Evolutionary conservation across 805 yeast species (phyloP).

Genomic region (Kregervanrija delftensis): DNA sequence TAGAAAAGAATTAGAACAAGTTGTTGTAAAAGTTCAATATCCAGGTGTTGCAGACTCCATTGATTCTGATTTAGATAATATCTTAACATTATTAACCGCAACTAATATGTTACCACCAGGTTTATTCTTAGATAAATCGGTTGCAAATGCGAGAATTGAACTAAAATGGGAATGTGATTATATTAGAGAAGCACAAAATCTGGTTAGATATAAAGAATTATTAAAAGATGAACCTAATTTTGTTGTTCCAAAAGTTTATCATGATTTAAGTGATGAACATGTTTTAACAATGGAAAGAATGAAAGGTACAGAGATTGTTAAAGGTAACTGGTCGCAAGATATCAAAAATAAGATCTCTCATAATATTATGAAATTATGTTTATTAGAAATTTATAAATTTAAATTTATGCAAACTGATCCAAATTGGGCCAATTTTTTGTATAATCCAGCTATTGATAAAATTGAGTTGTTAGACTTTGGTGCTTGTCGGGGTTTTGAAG

Average conservation of each 20-base stretch:
- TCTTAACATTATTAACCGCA: slow-evolving; percentile 77
- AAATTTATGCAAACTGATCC: slow-evolving; percentile 98
- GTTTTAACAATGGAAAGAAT: slow-evolving; percentile 86
- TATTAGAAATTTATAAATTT: slow-evolving; percentile 77
- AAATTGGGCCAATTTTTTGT: slow-evolving; percentile 96
- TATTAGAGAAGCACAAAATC: slow-evolving; percentile 74
- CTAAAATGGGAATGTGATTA: slow-evolving; percentile 98
- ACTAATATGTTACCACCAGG: slow-evolving; percentile 87
- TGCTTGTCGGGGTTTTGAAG: slow-evolving; percentile 77
- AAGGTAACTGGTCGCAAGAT: slow-evolving; percentile 68
- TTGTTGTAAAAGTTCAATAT: slow-evolving; percentile 93
- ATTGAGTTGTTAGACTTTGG: slow-evolving; percentile 93
- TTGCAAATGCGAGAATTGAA: slow-evolving; percentile 89
- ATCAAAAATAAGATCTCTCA: slow-evolving; percentile 77
- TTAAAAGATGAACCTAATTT: slow-evolving; percentile 57
- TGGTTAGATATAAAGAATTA: slow-evolving; percentile 61
- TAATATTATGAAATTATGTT: slow-evolving; percentile 78
- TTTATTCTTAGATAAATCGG: slow-evolving; percentile 80
- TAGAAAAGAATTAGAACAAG: slow-evolving; percentile 51
- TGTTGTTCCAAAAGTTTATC: slow-evolving; percentile 74
- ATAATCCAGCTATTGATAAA: slow-evolving; percentile 61
- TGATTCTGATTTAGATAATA: slow-evolving; percentile 87
- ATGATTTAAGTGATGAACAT: slow-evolving; percentile 70
- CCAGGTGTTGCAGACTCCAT: slow-evolving; percentile 94
- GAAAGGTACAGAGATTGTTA: slow-evolving; percentile 76